Percentiles rank a stretch among this genome's conserved stretches.
These are phyloP conservation scores for Heliamphora exappendiculata DNA, from an alignment of 148 eudicot species.

Conservation along the genomic window DNA sequence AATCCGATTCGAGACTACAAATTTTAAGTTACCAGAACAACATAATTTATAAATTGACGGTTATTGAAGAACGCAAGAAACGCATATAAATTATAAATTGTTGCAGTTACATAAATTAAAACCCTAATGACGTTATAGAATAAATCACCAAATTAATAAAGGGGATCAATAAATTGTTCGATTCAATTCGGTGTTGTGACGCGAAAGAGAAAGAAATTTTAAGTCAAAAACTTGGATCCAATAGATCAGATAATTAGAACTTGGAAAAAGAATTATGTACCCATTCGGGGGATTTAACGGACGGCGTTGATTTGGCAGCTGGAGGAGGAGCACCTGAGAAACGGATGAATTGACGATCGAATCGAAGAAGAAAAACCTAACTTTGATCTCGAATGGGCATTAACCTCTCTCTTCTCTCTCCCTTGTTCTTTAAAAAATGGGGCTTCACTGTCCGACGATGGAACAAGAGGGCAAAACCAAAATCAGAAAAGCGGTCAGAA, in stretches of 20 bases:
- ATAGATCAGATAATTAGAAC: not conserved
- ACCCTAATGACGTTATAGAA: not conserved
- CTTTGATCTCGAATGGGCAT: not conserved
- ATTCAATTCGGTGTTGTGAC: not conserved
- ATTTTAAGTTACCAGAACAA: not conserved
- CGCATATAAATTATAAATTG: not conserved
- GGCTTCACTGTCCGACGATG: constrained; percentile 8
- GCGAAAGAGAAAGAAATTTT: not conserved
- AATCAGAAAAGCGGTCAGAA: not conserved
- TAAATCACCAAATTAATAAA: not conserved
- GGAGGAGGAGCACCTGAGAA: not conserved
- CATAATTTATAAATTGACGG: not conserved
- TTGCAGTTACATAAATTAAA: not conserved
- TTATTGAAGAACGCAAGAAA: not conserved
- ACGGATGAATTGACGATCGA: not conserved
- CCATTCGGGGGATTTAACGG: constrained; percentile 1
- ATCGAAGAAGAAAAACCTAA: not conserved
- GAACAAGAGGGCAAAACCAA: not conserved
- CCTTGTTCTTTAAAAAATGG: constrained; percentile 14
- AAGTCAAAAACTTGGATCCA: not conserved
- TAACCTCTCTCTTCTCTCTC: not conserved
- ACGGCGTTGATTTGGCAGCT: not conserved
- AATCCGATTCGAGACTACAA: not conserved
- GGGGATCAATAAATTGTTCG: not conserved
- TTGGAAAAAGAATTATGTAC: not conserved